Percentiles rank a stretch among this genome's conserved stretches.
Evolutionary conservation across 768 basidiomycete genomes (phyloP).

Genomic region (Auriscalpium microsporum): DNA sequence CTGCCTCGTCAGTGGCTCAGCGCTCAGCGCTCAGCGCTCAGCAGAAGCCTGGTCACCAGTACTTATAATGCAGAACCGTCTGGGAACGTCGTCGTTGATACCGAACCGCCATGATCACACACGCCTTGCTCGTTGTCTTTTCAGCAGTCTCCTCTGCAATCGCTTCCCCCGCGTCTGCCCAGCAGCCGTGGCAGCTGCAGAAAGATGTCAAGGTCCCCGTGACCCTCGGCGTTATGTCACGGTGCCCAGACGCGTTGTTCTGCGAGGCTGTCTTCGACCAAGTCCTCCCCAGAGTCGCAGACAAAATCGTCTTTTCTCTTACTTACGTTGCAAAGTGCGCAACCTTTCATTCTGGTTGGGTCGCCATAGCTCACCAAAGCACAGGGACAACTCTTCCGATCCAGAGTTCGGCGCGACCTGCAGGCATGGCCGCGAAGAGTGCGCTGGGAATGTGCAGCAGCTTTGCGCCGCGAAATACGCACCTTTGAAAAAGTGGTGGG

Average conservation of each 20-base stretch:
- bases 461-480: slow-evolving; percentile 67
- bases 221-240: slow-evolving; percentile 54
- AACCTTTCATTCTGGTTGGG: background rate
- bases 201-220: slow-evolving; percentile 38
- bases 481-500: slow-evolving; percentile 61
- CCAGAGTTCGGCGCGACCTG: slow-evolving; percentile 73
- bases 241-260: slow-evolving; percentile 74
- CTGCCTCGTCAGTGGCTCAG: no score
- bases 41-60: no score
- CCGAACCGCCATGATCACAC: background rate
- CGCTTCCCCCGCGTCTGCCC: background rate
- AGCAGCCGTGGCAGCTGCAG: slow-evolving; percentile 2
- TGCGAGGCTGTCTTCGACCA: slow-evolving; percentile 74
- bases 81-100: no score
- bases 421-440: slow-evolving; percentile 74
- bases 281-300: slow-evolving; percentile 51
- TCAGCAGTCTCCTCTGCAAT: background rate
- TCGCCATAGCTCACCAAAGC: background rate
- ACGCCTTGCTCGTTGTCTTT: background rate
- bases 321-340: slow-evolving; percentile 71
- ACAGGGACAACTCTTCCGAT: slow-evolving; percentile 55
- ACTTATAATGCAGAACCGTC: no score
- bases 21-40: no score
- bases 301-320: slow-evolving; percentile 61
- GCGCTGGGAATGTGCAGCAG: slow-evolving; percentile 83